Base-by-base conservation (phyloP, 176 grass and related monocot species). In the Hyparrhenia diplandra region DNA sequence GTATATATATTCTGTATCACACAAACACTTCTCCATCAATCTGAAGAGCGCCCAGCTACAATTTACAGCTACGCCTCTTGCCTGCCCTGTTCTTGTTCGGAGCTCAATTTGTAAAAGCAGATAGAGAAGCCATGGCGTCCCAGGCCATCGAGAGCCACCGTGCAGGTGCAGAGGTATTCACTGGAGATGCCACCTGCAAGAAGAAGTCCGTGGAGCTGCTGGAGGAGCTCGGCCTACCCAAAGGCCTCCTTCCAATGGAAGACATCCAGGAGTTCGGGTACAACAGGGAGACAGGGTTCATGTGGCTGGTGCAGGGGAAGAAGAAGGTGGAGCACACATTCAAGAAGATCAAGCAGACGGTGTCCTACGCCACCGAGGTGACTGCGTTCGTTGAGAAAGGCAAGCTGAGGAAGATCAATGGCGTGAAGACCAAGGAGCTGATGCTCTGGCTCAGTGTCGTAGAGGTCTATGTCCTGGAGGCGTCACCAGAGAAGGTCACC, bases 171-270 rank as follows among this genome's bases (percentile, higher is more conserved):
- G 43, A 86, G 67, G 25, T 80, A 16, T 30, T 73, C 23, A 13
- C 40, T 1, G 46, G 46, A 43, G 72, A 75, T 1, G 82, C 57
- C 5, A 0, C 58, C 0, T 80, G 84, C 68, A 55, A 16, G 67
- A 78, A 80, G 74, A 80, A 45, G 57, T 64, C 42, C 10, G 4
- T 80, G 3, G 75, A 40, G 32, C 39, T 86, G 40, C 76, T 86
- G 8, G 67, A 63, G 21, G 27, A 86, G 84, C 28, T 87, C 10
- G 39, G 79, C 17, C 85, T 87, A 14, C 85, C 85, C 0, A 77
- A 41, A 37, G 85, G 85, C 5, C 65, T 87, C 7, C 6, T 87
- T 49, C 85, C 71, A 2, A 41, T 41, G 39, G 39, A 41, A 10
- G 39, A 41, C 39, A 41, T 41, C 39, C 39, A 41, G 10, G 39